Base-by-base conservation (phyloP, 176 grass and related monocot species). In the Phyllostachys edulis region DNA sequence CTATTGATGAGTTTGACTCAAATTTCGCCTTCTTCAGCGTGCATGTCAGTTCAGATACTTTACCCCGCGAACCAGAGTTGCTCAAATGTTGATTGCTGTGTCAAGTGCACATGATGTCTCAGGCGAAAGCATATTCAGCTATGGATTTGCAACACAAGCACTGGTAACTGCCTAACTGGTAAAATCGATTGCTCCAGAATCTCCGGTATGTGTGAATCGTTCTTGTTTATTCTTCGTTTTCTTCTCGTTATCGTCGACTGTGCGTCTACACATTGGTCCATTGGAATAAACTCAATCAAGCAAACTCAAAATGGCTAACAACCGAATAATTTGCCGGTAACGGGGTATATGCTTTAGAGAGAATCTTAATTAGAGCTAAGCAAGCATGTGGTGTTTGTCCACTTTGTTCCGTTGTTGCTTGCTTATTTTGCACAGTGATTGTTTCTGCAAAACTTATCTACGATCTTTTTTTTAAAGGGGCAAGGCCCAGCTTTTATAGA, bases 221-320 rank as follows among this genome's bases (percentile, higher is more conserved):
- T 79, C 26, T 6, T 67, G 20, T 38, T 80, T 68, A 24, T 24
- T 67, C 11, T 15, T 67, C 15, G 34, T 4, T 64, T 51, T 50
- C 41, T 26, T 50, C 27, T 51, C 29, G 38, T 74, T 63, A 12
- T 23, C 38, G 29, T 74, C 1, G 23, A 9, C 51, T 39, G 0
- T 18, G 42, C 18, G 50, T 69, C 37, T 54, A 9, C 41, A 56
- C 70, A 24, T 27, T 50, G 32, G 2, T 14, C 39, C 60, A 39
- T 84, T 24, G 61, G 60, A 20, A 55, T 76, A 8, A 75, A 7
- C 61, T 42, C 21, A 42, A 83, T 63, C 69, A 73, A 49, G 68
- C 80, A 42, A 42, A n/a, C 67, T 70, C 40, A 34, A 42, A 71
- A 16, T 71, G 42, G 69, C 73, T 75, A 84, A 84, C 69, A 21